Evolutionary conservation across 1,139 yeast genomes (phyloP).

Genomic region (Protomyces inundatus): DNA sequence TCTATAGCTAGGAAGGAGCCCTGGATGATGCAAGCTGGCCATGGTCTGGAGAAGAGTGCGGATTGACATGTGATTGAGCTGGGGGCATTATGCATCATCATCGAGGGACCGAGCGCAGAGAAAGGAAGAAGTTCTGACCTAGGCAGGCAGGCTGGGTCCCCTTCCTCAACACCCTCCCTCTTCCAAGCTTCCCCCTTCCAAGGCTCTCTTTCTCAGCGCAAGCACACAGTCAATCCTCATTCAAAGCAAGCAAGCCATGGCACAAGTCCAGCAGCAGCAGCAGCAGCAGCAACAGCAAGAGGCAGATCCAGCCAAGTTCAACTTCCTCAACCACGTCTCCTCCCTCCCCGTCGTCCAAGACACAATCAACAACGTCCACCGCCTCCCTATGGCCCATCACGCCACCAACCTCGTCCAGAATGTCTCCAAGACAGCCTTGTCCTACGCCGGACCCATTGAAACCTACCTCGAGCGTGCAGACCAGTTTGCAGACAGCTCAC

Average conservation of each 20-base stretch:
- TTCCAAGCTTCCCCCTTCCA: too few species aligned
- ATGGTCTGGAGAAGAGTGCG: too few species aligned
- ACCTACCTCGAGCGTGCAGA: constrained; percentile 23
- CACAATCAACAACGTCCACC: constrained; percentile 17
- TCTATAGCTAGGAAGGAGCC: too few species aligned
- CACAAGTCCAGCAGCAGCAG: not conserved
- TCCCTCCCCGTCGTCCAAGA: constrained; percentile 20
- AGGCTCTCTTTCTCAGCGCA: too few species aligned
- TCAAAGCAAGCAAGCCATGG: not conserved
- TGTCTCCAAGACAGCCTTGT: constrained; percentile 2
- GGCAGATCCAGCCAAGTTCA: not conserved
- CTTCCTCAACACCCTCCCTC: too few species aligned
- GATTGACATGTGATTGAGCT: too few species aligned
- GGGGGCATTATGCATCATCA: too few species aligned
- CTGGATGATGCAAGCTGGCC: too few species aligned
- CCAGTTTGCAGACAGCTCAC: constrained; percentile 16
- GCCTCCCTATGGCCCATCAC: constrained; percentile 10
- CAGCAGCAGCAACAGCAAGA: not conserved
- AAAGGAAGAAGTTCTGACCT: too few species aligned
- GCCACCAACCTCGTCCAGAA: constrained; percentile 13
- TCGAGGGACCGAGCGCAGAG: too few species aligned
- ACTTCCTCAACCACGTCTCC: constrained; percentile 16
- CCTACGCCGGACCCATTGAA: constrained; percentile 15
- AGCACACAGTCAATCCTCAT: too few species aligned
- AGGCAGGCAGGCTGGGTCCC: too few species aligned